Evolutionary conservation across 495 filamentous ascomycete species (phyloP).

Genomic region (Trichoderma erinaceum): DNA sequence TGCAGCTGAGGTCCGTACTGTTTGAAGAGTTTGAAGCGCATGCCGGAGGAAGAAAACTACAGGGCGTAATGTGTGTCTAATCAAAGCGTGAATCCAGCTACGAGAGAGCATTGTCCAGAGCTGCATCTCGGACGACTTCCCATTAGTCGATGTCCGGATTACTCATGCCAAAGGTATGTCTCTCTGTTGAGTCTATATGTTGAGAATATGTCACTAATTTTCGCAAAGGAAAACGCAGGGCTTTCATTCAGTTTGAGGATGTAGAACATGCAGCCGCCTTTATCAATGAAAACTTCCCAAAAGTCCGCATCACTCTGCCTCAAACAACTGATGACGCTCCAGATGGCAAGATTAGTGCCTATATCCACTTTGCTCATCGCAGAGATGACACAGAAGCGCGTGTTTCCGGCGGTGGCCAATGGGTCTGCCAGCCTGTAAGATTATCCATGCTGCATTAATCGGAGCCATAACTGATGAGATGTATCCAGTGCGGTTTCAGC

Average conservation of each 20-base stretch:
- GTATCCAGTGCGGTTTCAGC: constrained; percentile 57
- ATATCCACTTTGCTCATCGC: constrained; percentile 55
- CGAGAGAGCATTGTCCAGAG: constrained; percentile 6
- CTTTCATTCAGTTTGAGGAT: constrained; percentile 16
- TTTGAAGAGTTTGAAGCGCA: not conserved
- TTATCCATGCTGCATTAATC: not conserved
- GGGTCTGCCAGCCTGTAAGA: constrained; percentile 67
- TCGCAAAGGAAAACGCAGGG: constrained; percentile 2
- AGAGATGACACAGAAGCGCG: constrained; percentile 48
- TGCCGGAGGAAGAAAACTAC: not conserved
- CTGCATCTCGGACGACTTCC: not conserved
- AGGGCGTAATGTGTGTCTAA: not conserved
- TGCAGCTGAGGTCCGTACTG: constrained; percentile 12
- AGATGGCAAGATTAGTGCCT: constrained; percentile 42
- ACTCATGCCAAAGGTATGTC: constrained; percentile 10
- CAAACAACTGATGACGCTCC: constrained; percentile 21
- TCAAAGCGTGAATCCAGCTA: not conserved
- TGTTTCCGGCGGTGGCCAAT: constrained; percentile 58
- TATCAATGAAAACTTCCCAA: constrained; percentile 14
- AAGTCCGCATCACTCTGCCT: constrained; percentile 11
- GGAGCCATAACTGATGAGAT: constrained; percentile 17
- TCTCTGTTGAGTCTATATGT: not conserved
- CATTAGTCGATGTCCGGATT: constrained; percentile 1
- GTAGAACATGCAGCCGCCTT: constrained; percentile 17
- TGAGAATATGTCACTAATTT: not conserved